phyloP scores from a whole-genome alignment of 108 stramenopile species.

The Bacterosira constricta region DNA sequence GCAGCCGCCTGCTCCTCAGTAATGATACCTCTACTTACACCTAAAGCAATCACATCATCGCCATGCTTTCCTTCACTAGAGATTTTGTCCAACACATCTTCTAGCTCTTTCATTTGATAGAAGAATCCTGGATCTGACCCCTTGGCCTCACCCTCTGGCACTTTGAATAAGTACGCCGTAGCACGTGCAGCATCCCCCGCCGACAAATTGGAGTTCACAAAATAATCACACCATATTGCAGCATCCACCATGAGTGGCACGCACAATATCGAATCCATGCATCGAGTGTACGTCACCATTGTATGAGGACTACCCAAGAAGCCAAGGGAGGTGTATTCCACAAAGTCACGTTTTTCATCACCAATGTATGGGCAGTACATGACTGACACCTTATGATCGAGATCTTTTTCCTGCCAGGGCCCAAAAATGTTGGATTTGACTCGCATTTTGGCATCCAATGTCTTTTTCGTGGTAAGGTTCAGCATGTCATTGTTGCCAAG shows the following conservation, averaged over 20 bases:
- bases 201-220: conserved; percentile 52
- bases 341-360: conserved; percentile 89
- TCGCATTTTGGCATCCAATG: conserved; percentile 79
- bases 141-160: conserved; percentile 72
- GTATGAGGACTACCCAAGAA: conserved; percentile 80
- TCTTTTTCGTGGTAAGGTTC: conserved; percentile 70
- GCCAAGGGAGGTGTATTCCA: conserved; percentile 83
- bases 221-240: conserved; percentile 85
- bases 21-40: conserved; percentile 45
- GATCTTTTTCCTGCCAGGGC: conserved; percentile 73
- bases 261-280: conserved; percentile 88
- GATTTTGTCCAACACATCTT: conserved; percentile 37
- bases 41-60: conserved; percentile 26
- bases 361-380: conserved; percentile 88
- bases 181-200: conserved; percentile 63
- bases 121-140: conserved; percentile 67
- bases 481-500: conserved; percentile 92
- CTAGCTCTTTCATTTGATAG: conserved; percentile 59
- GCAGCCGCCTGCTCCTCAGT: conserved; percentile 37
- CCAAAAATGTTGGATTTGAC: conserved; percentile 83
- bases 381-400: conserved; percentile 83
- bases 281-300: conserved; percentile 89
- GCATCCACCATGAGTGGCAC: conserved; percentile 87
- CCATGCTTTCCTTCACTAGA: conserved; percentile 5
- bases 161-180: conserved; percentile 90